Evolutionary conservation across 768 basidiomycete species (phyloP).

Genomic region (Gyrodon lividus): DNA sequence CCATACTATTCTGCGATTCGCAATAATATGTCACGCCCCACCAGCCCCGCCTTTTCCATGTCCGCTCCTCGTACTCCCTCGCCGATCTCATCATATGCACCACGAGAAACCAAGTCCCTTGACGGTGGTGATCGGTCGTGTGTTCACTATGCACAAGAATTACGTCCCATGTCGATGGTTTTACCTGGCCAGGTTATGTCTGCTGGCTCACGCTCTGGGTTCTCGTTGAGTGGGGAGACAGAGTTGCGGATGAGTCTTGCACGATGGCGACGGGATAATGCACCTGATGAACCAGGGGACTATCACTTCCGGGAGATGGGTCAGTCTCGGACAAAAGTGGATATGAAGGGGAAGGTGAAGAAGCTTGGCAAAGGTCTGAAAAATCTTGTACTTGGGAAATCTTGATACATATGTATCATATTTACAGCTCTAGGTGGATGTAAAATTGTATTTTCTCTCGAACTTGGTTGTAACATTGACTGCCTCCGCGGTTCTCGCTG

Average conservation of each 20-base stretch:
- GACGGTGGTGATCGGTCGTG: constrained; percentile 24
- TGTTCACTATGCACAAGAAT: constrained; percentile 16
- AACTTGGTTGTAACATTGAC: neutral
- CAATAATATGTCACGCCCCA: constrained; percentile 43
- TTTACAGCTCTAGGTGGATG: neutral
- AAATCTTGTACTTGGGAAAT: constrained; percentile 28
- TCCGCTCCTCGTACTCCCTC: constrained; percentile 26
- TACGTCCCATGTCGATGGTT: constrained; percentile 31
- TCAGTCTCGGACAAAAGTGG: constrained; percentile 17
- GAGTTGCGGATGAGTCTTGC: constrained; percentile 58
- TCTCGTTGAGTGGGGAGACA: constrained; percentile 59
- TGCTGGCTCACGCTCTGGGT: constrained; percentile 34
- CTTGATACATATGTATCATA: constrained; percentile 9
- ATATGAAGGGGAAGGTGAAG: constrained; percentile 27
- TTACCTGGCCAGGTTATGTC: constrained; percentile 19
- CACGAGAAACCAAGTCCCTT: constrained; percentile 35
- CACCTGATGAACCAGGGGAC: constrained; percentile 29
- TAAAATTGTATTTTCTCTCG: neutral
- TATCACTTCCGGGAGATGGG: constrained; percentile 31
- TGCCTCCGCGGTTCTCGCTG: neutral
- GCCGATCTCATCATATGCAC: constrained; percentile 24
- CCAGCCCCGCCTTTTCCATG: constrained; percentile 31
- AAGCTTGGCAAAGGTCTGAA: constrained; percentile 32
- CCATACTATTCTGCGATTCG: constrained; percentile 59
- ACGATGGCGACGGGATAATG: constrained; percentile 31